Conservation (phyloP, 768 basidiomycete genomes). For the Hygrophorus russula region DNA sequence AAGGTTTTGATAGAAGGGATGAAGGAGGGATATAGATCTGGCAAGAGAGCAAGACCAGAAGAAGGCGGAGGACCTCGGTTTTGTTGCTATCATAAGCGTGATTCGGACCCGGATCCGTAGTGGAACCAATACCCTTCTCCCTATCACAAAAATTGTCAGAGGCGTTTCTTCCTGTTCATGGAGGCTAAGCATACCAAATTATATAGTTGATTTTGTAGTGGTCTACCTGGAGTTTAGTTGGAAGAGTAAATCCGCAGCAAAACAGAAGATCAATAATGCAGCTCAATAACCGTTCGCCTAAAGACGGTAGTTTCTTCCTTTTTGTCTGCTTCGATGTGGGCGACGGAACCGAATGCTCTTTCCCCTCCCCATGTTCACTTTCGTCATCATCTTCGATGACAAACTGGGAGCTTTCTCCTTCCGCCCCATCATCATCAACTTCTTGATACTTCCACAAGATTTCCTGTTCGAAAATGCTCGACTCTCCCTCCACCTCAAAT, state of each 20-base stretch:
- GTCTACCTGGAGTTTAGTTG: conserved; percentile 63
- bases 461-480: conserved; percentile 63
- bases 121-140: conserved; percentile 94
- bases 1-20: conserved; percentile 59
- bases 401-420: conserved; percentile 46
- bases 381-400: conserved; percentile 78
- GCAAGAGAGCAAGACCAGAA: conserved; percentile 80
- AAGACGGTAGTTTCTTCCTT: conserved; percentile 52
- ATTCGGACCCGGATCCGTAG: conserved; percentile 55
- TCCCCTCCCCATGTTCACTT: conserved; percentile 28
- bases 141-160: conserved; percentile 25
- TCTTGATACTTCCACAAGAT: conserved; percentile 72
- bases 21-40: conserved; percentile 78
- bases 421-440: conserved; percentile 23
- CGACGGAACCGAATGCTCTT: conserved; percentile 1
- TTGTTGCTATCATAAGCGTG: conserved; percentile 68
- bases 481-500: conserved; percentile 68
- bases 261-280: conserved; percentile 81
- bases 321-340: conserved; percentile 12
- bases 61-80: conserved; percentile 79
- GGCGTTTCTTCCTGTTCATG: conserved; percentile 1
- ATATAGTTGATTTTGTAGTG: conserved; percentile 79
- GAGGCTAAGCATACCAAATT: conserved; percentile 61
- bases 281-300: conserved; percentile 72
- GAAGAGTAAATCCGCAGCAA: conserved; percentile 89